phyloP scores from a whole-genome alignment of 306 rosid genomes.

The Hylodesmum podocarpum region DNA sequence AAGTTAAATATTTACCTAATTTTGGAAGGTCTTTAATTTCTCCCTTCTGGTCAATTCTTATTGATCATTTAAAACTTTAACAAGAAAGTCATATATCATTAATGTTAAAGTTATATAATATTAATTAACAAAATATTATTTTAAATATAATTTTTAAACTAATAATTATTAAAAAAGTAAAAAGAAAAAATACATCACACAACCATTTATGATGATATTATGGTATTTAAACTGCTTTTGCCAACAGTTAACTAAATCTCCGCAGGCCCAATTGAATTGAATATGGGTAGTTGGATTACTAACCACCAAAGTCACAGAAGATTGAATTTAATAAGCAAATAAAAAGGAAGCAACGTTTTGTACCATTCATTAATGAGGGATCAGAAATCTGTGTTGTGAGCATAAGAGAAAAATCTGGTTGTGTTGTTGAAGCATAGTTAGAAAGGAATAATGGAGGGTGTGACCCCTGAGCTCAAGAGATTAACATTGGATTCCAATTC shows the following conservation, averaged over 20 bases:
- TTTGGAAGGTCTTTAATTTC: background rate
- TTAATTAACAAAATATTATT: no score
- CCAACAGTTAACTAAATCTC: no score
- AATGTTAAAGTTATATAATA: no score
- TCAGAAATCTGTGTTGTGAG: background rate
- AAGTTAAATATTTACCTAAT: background rate
- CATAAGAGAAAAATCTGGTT: background rate
- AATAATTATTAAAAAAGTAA: no score
- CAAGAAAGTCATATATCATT: no score
- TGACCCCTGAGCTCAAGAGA: background rate
- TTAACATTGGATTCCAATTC: background rate
- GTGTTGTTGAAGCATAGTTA: background rate
- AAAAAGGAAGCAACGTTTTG: background rate
- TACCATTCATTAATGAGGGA: background rate
- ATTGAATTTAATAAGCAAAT: background rate
- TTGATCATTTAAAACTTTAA: background rate
- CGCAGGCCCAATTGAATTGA: no score
- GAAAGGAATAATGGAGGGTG: constrained; percentile 20
- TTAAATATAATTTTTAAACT: no score
- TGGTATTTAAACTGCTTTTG: no score
- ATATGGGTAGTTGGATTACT: no score
- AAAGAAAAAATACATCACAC: no score
- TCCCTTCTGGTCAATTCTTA: background rate
- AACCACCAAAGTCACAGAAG: background rate
- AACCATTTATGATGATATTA: no score